phyloP scores from a whole-genome alignment of 441 rosid species.

The Rhodomyrtus psidioides region DNA sequence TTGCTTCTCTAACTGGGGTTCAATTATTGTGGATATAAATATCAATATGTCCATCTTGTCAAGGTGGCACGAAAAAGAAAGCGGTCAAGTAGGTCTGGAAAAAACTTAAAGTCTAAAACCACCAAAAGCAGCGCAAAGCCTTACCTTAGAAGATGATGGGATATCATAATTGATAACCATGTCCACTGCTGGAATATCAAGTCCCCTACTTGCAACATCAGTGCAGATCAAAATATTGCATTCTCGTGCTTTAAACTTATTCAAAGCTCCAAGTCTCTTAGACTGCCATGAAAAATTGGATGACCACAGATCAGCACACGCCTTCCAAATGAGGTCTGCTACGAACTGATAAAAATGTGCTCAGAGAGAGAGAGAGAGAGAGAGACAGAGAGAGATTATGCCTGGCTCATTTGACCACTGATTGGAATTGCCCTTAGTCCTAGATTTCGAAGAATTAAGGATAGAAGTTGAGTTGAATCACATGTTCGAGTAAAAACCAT shows the following conservation, averaged over 20 bases:
- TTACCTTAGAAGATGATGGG: conserved; percentile 83
- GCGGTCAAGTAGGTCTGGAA: neutral
- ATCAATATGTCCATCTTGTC: neutral
- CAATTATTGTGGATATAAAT: neutral
- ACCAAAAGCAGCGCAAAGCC: neutral
- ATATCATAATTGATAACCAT: conserved; percentile 84
- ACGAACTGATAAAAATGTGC: neutral
- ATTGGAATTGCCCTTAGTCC: conserved; percentile 93
- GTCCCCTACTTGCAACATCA: conserved; percentile 98
- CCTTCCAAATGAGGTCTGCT: neutral
- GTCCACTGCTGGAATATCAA: conserved; percentile 93
- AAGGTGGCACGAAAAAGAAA: neutral
- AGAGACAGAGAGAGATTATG: conserved; percentile 1
- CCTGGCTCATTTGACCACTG: conserved; percentile 98
- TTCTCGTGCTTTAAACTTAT: conserved; percentile 91
- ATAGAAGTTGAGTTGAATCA: conserved; percentile 71
- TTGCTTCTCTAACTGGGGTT: neutral
- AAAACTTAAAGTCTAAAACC: neutral
- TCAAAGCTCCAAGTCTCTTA: conserved; percentile 95
- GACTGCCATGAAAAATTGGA: conserved; percentile 34
- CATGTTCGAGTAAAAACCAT: conserved; percentile 98
- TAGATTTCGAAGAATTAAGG: conserved; percentile 78
- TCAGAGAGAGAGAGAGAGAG: neutral
- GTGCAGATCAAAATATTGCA: conserved; percentile 91
- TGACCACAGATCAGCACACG: neutral